These are phyloP conservation scores for Cystofilobasidium capitatum DNA, from an alignment of 768 basidiomycete genomes.

Conservation along the genomic window DNA sequence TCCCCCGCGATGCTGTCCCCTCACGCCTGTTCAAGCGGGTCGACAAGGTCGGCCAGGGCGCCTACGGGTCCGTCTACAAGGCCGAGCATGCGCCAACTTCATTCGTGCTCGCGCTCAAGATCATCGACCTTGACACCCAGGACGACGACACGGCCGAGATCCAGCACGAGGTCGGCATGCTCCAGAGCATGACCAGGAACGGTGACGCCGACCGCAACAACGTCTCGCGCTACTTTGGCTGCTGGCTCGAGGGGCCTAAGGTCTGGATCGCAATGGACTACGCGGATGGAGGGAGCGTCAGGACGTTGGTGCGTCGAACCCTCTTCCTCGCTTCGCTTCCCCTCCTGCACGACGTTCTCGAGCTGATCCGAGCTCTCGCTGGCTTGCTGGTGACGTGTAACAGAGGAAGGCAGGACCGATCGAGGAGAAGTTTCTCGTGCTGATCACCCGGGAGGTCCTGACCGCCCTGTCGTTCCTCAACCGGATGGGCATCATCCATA, in stretches of 20 bases:
- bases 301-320: slow-evolving; percentile 52
- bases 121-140: slow-evolving; percentile 92
- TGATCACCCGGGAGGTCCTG: slow-evolving; percentile 84
- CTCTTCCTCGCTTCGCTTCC: no score
- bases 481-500: slow-evolving; percentile 86
- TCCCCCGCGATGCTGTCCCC: slow-evolving; percentile 14
- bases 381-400: not conserved
- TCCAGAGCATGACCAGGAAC: slow-evolving; percentile 44
- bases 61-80: slow-evolving; percentile 93
- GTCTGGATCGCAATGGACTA: slow-evolving; percentile 99
- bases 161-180: slow-evolving; percentile 85
- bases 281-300: slow-evolving; percentile 87
- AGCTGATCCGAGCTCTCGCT: not conserved
- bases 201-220: slow-evolving; percentile 62
- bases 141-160: slow-evolving; percentile 96
- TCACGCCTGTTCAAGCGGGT: slow-evolving; percentile 39
- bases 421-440: slow-evolving; percentile 78
- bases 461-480: slow-evolving; percentile 80
- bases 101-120: slow-evolving; percentile 89
- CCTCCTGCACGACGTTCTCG: not conserved
- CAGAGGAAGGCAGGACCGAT: slow-evolving; percentile 72
- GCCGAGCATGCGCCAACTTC: slow-evolving; percentile 65
- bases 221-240: slow-evolving; percentile 92
- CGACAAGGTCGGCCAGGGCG: slow-evolving; percentile 89
- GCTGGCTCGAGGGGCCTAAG: slow-evolving; percentile 83